Base-by-base conservation (phyloP, 2,329 filamentous ascomycete species). In the Colletotrichum nymphaeae region DNA sequence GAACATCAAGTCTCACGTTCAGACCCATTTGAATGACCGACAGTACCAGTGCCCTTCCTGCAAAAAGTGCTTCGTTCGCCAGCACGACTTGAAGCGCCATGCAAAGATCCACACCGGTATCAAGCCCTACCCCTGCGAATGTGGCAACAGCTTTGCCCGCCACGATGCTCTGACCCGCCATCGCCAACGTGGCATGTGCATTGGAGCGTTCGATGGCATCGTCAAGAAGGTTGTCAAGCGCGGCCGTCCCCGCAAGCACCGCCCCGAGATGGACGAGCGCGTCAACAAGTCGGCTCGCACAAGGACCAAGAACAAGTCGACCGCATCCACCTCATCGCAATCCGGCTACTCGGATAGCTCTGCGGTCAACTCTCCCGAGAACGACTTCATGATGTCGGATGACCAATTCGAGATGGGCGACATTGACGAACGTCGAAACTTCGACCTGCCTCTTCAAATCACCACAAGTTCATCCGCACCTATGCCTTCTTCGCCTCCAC, bases 1-100 rank as follows among this genome's bases (percentile, higher is more conserved):
- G 83, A 98, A 99, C 84, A 98, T 98, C 86, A 97, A 98, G 82
- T 97, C 95, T 0, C 97, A 99, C 82, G 94, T 99, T 16, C 97
- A 99, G 84, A 99, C 97, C 4, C 97, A 99, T 83, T 92, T 99
- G 76, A 97, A 97, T 78, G 97, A 99, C 82, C 91, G 97, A 60
- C 97, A 98, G 81, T 99, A 95, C 85, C 93, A 94, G 82, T 99
- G 97, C 84, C 95, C 96, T 58, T 93, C 94, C 68, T 99, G 97
- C 86, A 89, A 93, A 65, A 98, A 98, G 85, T 96, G 95, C 84
- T 99, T 99, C 81, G 97, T 98, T 55, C 93, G 97, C 49, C 95
- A 98, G 78, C 97, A 99, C 81, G 97, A 99, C 82, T 91, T 98
- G 74, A 99, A 98, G 87, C 92, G 97, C 74, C 97, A 99, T 81